phyloP scores from a whole-genome alignment of 805 yeast species.

The Spathaspora hagerdaliae region DNA sequence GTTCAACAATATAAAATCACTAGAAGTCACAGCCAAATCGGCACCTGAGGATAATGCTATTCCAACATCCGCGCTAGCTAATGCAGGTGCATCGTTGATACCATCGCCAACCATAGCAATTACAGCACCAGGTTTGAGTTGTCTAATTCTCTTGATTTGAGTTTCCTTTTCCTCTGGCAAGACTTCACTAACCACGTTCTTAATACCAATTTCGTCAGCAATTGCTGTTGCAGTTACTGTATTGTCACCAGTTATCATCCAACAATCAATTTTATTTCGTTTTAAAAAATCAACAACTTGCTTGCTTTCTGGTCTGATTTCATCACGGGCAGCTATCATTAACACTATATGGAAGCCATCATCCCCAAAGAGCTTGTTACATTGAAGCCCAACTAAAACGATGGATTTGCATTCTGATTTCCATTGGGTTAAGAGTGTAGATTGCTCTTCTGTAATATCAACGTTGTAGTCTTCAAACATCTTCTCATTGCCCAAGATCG shows the following conservation, averaged over 20 bases:
- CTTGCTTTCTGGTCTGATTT: slow-evolving; percentile 53
- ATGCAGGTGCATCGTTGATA: slow-evolving; percentile 78
- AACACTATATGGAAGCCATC: slow-evolving; percentile 36
- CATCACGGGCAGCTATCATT: slow-evolving; percentile 59
- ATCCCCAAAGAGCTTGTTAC: slow-evolving; percentile 22
- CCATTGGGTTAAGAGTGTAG: slow-evolving; percentile 45
- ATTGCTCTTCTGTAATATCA: slow-evolving; percentile 23
- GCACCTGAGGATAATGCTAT: slow-evolving; percentile 74
- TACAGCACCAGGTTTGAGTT: slow-evolving; percentile 23
- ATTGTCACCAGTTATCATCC: slow-evolving; percentile 81
- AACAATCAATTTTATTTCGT: slow-evolving; percentile 48
- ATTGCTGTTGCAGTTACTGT: slow-evolving; percentile 62
- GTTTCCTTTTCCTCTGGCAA: slow-evolving; percentile 70
- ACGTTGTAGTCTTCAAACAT: slow-evolving; percentile 48
- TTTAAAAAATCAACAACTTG: slow-evolving; percentile 39
- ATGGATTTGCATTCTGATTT: slow-evolving; percentile 62
- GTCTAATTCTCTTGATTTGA: slow-evolving; percentile 53
- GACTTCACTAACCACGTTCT: slow-evolving; percentile 62
- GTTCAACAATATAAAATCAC: slow-evolving; percentile 66
- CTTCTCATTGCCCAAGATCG: slow-evolving; percentile 57
- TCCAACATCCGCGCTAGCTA: slow-evolving; percentile 73
- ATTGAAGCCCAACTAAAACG: slow-evolving; percentile 47
- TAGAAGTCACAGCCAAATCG: slow-evolving; percentile 69
- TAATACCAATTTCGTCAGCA: slow-evolving; percentile 59
- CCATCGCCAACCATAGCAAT: slow-evolving; percentile 87